Evolutionary conservation across 495 filamentous ascomycete species (phyloP).

Genomic region (Rostrohypoxylon terebratum): DNA sequence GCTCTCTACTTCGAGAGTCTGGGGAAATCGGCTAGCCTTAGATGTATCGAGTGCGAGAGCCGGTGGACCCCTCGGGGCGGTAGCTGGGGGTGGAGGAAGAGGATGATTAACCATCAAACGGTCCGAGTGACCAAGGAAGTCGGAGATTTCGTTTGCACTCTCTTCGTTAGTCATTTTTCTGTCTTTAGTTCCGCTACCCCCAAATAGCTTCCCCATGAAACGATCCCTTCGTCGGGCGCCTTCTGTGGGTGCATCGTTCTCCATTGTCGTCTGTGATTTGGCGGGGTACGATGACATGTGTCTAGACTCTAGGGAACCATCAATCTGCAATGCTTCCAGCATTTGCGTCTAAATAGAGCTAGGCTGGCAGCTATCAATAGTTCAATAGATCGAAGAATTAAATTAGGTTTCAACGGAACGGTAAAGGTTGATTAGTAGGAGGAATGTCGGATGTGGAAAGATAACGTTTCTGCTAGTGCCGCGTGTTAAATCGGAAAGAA

Average conservation of each 20-base stretch:
- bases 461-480: conserved; percentile 19
- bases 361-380: neutral
- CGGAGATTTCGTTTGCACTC: conserved; percentile 54
- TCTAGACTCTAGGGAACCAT: conserved; percentile 36
- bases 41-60: conserved; percentile 61
- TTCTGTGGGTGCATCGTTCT: conserved; percentile 56
- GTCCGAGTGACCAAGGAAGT: conserved; percentile 60
- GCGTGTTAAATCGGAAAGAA: conserved; percentile 23
- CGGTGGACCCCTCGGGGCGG: conserved; percentile 48
- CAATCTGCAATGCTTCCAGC: conserved; percentile 23
- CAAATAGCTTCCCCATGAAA: conserved; percentile 64
- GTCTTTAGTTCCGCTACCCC: conserved; percentile 48
- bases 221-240: conserved; percentile 57
- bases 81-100: conserved; percentile 42
- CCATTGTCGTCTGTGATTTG: conserved; percentile 52
- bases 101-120: conserved; percentile 56
- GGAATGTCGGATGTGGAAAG: conserved; percentile 3
- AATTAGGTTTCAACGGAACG: neutral
- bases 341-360: conserved; percentile 12
- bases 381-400: neutral
- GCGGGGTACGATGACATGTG: conserved; percentile 38
- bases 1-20: conserved; percentile 53
- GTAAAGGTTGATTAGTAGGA: conserved; percentile 11
- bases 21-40: conserved; percentile 58
- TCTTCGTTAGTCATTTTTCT: conserved; percentile 56